Base-by-base conservation (phyloP, 331 rosid genomes). In the Pyrus hybrid region DNA sequence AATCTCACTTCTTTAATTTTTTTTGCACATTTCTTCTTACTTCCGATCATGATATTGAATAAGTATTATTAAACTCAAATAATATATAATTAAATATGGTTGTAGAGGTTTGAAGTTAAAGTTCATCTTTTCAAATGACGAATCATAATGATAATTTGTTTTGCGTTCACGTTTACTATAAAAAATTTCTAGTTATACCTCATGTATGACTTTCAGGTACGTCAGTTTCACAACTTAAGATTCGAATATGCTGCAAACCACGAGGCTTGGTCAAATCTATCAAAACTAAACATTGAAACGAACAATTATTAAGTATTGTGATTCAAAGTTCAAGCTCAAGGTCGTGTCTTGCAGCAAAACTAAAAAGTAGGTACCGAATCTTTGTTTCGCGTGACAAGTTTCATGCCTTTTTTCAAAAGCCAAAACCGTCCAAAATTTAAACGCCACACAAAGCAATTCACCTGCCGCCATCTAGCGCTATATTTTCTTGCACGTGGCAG, bases 401-500 rank as follows among this genome's bases (percentile, higher is more conserved):
- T 22, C 21, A 72, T 33, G 54, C 23, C 26, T 13, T 11, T 82
- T 81, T 75, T 66, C 80, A 26, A 43, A 56, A 70, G 11, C 54
- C 35, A 60, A 32, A 80, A 63, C 84, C 74, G 76, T 63, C 82
- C 53, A 58, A 70, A 37, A 37, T 37, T 37, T 37, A 37, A 37
- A 29, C 8, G 56, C 58, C 65, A 41, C 28, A 1, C 28, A 14
- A 28, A 60, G 66, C 87, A 79, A 77, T 33, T 66, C 56, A 47
- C 20, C 22, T 5, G 2, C 32, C n/a, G 76, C 78, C 90, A 82
- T 32, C 67, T 68, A 54, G 54, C 70, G 9, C 17, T 12, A 13
- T 47, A 0, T n/a, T 2, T 12, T 72, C 69, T 30, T 45, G 84
- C 87, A 82, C 91, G 93, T 87, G 90, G 76, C 88, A 28, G 11